Percentiles rank a stretch among this genome's conserved stretches.
These are phyloP conservation scores for Xylaria sp. DNA, from an alignment of 2,329 filamentous ascomycete species.

Conservation along the genomic window DNA sequence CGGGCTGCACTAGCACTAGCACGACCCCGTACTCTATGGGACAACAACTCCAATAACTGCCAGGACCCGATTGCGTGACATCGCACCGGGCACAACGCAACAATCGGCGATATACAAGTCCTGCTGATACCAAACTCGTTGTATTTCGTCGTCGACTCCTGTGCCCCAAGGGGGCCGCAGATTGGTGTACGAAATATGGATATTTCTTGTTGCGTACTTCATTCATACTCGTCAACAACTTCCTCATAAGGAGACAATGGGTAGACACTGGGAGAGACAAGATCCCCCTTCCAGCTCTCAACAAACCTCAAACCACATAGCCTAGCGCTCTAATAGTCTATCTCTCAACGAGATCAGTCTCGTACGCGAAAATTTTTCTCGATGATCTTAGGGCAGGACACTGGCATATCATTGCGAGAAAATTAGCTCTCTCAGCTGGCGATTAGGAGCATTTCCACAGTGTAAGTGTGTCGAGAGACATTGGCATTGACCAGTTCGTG, in stretches of 20 bases:
- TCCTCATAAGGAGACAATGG: neutral
- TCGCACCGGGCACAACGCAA: constrained; percentile 11
- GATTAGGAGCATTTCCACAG: constrained; percentile 4
- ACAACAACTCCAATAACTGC: constrained; percentile 7
- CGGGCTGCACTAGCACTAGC: constrained; percentile 5
- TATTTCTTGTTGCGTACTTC: neutral
- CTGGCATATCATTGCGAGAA: constrained; percentile 13
- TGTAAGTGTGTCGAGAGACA: neutral
- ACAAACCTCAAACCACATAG: neutral
- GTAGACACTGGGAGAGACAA: neutral
- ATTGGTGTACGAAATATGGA: neutral
- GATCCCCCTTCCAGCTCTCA: constrained; percentile 9
- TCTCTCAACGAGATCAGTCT: neutral
- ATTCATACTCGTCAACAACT: neutral
- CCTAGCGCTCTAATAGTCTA: neutral
- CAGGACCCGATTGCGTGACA: constrained; percentile 27
- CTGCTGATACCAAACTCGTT: constrained; percentile 2
- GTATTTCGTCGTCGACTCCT: constrained; percentile 3
- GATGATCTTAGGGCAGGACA: neutral
- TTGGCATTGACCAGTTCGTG: neutral
- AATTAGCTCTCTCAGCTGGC: constrained; percentile 11
- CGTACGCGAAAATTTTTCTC: neutral
- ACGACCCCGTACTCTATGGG: neutral
- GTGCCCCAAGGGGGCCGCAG: neutral
- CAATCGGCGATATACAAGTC: constrained; percentile 5